These are phyloP conservation scores for Aspergillus nanangensis DNA, from an alignment of 495 filamentous ascomycete genomes.

Conservation along the genomic window DNA sequence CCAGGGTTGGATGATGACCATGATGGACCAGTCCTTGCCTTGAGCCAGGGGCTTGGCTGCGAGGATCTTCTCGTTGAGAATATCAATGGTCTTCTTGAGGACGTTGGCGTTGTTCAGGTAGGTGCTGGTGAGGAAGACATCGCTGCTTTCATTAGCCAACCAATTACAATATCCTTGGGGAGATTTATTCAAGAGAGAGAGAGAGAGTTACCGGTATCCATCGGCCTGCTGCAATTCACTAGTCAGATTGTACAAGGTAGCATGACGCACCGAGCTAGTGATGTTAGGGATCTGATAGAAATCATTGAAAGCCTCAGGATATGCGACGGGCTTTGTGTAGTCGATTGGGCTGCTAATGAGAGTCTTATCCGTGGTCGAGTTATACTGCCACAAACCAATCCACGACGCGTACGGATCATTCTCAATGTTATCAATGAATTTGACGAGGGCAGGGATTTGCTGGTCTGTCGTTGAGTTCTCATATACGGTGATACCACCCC, in stretches of 20 bases:
- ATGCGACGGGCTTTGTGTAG: constrained; percentile 15
- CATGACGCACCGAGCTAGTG: constrained; percentile 6
- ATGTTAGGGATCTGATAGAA: constrained; percentile 14
- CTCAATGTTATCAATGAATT: constrained; percentile 15
- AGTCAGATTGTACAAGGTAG: constrained; percentile 12
- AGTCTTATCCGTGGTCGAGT: constrained; percentile 8
- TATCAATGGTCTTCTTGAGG: constrained; percentile 10
- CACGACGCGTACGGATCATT: constrained; percentile 14
- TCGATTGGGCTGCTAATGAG: constrained; percentile 12
- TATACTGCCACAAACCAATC: constrained; percentile 18
- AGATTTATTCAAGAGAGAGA: neutral
- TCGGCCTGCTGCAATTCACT: constrained; percentile 11
- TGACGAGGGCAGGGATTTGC: constrained; percentile 11
- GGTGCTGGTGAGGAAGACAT: constrained; percentile 16
- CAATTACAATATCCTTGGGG: too few species aligned
- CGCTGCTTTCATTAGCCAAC: constrained; percentile 3
- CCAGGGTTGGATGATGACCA: constrained; percentile 20
- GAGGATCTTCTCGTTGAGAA: constrained; percentile 15
- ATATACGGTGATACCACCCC: constrained; percentile 29
- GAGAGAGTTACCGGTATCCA: constrained; percentile 13
- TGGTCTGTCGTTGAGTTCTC: constrained; percentile 9
- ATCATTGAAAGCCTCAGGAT: constrained; percentile 9
- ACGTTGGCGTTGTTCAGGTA: constrained; percentile 13
- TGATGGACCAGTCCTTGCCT: constrained; percentile 10
- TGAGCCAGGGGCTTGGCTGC: constrained; percentile 8